Evolutionary conservation across 495 filamentous ascomycete species (phyloP).

Genomic region (Physcia stellaris): DNA sequence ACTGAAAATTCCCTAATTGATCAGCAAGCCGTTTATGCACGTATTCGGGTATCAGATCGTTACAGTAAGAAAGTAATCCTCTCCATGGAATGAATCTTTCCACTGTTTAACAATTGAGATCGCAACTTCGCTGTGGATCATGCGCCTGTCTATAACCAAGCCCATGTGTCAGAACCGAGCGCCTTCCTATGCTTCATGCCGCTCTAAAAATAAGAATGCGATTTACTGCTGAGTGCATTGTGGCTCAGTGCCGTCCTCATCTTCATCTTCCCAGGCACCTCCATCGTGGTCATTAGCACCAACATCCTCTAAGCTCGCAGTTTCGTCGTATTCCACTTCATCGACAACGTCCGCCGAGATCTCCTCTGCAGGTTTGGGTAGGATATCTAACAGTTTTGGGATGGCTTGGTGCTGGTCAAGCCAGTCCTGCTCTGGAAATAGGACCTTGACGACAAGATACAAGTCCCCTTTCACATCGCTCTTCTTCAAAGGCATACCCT

Average conservation of each 20-base stretch:
- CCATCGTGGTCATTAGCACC: conserved; percentile 56
- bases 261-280: conserved; percentile 72
- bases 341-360: conserved; percentile 64
- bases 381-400: conserved; percentile 52
- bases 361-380: conserved; percentile 47
- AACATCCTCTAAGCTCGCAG: conserved; percentile 68
- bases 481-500: conserved; percentile 89
- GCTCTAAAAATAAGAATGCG: too few species aligned
- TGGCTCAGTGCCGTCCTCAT: conserved; percentile 45
- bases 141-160: too few species aligned
- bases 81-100: too few species aligned
- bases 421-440: conserved; percentile 83
- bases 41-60: too few species aligned
- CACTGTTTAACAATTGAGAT: too few species aligned
- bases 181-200: too few species aligned
- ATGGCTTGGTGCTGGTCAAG: conserved; percentile 51
- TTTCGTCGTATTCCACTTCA: conserved; percentile 72
- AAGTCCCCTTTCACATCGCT: conserved; percentile 75
- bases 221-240: conserved; percentile 79
- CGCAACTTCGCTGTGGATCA: too few species aligned
- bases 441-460: conserved; percentile 71
- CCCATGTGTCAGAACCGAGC: too few species aligned
- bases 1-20: too few species aligned
- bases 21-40: too few species aligned
- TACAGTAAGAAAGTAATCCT: too few species aligned